A percentile compares a stretch with the other conserved stretches of the same genome.
Conservation (phyloP, 768 basidiomycete genomes). For the Boletales sp. region DNA sequence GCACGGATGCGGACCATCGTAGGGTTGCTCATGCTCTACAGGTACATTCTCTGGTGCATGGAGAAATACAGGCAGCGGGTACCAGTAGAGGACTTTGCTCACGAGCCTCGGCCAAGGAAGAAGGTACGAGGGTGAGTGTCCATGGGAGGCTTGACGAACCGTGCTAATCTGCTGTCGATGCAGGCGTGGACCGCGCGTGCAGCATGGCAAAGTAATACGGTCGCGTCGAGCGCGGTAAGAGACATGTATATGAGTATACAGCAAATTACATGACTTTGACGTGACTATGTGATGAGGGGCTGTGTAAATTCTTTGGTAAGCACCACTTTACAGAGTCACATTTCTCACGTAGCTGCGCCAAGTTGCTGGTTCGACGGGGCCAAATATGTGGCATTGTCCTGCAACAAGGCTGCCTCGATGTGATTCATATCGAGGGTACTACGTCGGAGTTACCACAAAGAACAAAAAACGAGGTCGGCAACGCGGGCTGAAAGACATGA, state of each 20-base stretch:
- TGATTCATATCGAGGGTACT: constrained; percentile 32
- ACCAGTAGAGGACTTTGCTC: constrained; percentile 57
- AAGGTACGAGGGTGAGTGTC: constrained; percentile 70
- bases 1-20: background rate
- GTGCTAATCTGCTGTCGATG: background rate
- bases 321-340: constrained; percentile 28
- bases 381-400: constrained; percentile 14
- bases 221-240: constrained; percentile 45
- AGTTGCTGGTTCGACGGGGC: constrained; percentile 10
- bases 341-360: constrained; percentile 25
- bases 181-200: constrained; percentile 74
- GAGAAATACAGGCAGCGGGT: constrained; percentile 66
- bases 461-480: constrained; percentile 41
- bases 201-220: constrained; percentile 71
- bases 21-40: constrained; percentile 26
- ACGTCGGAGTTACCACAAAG: constrained; percentile 37
- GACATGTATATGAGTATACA: constrained; percentile 6
- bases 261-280: constrained; percentile 13
- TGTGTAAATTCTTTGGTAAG: constrained; percentile 17
- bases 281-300: constrained; percentile 13
- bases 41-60: constrained; percentile 85
- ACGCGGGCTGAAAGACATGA: constrained; percentile 36
- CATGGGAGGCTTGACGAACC: background rate
- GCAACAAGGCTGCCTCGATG: constrained; percentile 37
- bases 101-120: constrained; percentile 67